These are phyloP conservation scores for Aristolochia contorta DNA, from an alignment of 164 flowering plant species.

Conservation along the genomic window DNA sequence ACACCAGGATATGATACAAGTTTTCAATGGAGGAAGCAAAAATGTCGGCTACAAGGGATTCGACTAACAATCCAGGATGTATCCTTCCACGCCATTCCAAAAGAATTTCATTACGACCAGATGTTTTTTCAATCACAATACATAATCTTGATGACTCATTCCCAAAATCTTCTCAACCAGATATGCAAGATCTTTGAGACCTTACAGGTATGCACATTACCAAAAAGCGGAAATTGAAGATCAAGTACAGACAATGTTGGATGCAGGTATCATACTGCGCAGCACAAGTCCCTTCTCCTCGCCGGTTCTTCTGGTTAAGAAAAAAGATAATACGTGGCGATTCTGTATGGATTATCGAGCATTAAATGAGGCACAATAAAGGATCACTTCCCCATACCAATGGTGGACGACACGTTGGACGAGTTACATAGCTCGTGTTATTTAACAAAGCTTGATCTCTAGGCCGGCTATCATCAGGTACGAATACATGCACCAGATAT, in stretches of 20 bases:
- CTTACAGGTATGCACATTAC: not conserved
- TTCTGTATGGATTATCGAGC: not conserved
- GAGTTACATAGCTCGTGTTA: not conserved
- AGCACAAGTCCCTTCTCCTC: constrained; percentile 2
- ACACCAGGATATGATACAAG: not conserved
- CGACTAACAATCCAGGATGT: not conserved
- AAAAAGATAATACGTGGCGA: not conserved
- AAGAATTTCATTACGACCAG: not conserved
- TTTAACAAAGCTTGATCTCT: constrained; percentile 1
- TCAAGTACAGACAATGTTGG: not conserved
- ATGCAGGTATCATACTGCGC: not conserved
- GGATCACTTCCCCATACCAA: not conserved
- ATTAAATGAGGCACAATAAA: not conserved
- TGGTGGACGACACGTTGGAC: too few species aligned
- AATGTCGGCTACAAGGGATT: not conserved
- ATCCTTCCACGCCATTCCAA: too few species aligned
- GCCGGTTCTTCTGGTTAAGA: not conserved
- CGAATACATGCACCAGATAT: too few species aligned
- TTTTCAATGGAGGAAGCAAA: not conserved
- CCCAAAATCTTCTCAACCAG: not conserved
- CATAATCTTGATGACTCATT: too few species aligned
- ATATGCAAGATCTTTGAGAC: not conserved
- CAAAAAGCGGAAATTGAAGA: not conserved
- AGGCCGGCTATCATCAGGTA: constrained; percentile 1
- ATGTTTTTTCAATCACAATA: not conserved